These are phyloP conservation scores for Colletotrichum tabaci DNA, from an alignment of 2,329 filamentous ascomycete genomes.

Conservation along the genomic window DNA sequence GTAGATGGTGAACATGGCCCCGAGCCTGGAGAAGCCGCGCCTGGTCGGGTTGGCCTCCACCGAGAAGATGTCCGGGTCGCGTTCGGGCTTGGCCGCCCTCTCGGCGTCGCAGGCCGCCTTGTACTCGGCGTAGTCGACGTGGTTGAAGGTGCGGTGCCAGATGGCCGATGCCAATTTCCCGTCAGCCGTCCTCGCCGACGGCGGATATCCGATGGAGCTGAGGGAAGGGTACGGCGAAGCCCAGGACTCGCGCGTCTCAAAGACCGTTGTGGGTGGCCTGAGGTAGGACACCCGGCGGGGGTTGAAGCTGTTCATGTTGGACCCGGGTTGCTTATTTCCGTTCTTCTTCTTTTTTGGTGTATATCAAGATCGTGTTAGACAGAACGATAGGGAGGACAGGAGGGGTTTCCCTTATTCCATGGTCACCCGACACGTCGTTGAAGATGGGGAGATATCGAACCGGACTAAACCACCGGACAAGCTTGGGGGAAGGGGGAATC, in stretches of 20 bases:
- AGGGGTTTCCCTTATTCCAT: slow-evolving; percentile 21
- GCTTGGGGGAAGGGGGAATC: background rate
- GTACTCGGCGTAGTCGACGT: slow-evolving; percentile 38
- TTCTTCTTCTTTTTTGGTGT: too few species aligned
- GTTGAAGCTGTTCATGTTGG: slow-evolving; percentile 41
- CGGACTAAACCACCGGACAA: background rate
- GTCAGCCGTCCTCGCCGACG: slow-evolving; percentile 24
- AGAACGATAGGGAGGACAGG: background rate
- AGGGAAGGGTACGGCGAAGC: slow-evolving; percentile 36
- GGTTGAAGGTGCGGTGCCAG: slow-evolving; percentile 37
- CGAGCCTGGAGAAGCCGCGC: slow-evolving; percentile 22
- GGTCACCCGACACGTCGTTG: background rate
- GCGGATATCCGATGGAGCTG: slow-evolving; percentile 34
- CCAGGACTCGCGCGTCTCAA: slow-evolving; percentile 11
- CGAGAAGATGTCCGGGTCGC: slow-evolving; percentile 24
- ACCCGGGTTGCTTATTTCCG: background rate
- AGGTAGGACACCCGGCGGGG: slow-evolving; percentile 40
- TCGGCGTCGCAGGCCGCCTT: slow-evolving; percentile 39
- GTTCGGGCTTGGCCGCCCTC: slow-evolving; percentile 28
- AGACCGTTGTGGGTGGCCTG: slow-evolving; percentile 17
- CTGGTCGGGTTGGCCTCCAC: background rate
- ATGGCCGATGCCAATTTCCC: slow-evolving; percentile 31
- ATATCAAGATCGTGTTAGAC: background rate
- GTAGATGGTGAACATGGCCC: slow-evolving; percentile 38
- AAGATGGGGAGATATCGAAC: too few species aligned